Base-by-base conservation (phyloP, 768 basidiomycete genomes). In the Lyophyllum decastes region DNA sequence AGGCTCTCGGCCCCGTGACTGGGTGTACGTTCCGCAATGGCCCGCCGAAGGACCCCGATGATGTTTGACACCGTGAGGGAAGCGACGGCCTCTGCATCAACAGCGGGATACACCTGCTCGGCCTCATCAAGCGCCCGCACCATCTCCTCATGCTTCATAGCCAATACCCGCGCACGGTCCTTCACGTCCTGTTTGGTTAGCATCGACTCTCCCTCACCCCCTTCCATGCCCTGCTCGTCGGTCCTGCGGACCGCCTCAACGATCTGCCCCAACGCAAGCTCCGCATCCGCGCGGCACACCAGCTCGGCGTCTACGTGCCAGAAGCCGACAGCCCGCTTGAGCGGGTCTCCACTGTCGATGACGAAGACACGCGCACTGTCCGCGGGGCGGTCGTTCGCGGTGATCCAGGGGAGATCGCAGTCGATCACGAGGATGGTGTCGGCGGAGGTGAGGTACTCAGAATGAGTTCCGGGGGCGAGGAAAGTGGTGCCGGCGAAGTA, bases 351-450 rank as follows among this genome's bases (percentile, higher is more conserved):
- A 19, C 78, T 73, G 63, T 88, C 87, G 16, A 90, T 64, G 17
- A 88, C 71, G 61, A 87, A 88, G 1, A 89, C 76, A 26, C 76
- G 71, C 0, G 86, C 81, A 2, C 71, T 67, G 0, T 69, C 59
- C 3, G 38, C 64, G 0, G 87, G 85, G 2, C 68, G 72, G 33
- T 79, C 78, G 52, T 80, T 75, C 45, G 66, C 72, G 1, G 83
- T 78, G 25, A 87, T 82, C 85, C 88, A 90, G 0, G 88, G 85
- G 0, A 88, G 71, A 58, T 87, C 86, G 8, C 76, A 77, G 55
- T 90, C 88, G n/a, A 91, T 58, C 17, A 89, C 72, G 10, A 91
- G 70, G 17, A 91, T 77, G 3, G 84, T 79, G 60, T 91, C 89
- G 0, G 87, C 86, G 22, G 70, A 68, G 30, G 73, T 71, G 19